phyloP scores from a whole-genome alignment of 2,329 filamentous ascomycete genomes.

The Paradendryphiella salina region DNA sequence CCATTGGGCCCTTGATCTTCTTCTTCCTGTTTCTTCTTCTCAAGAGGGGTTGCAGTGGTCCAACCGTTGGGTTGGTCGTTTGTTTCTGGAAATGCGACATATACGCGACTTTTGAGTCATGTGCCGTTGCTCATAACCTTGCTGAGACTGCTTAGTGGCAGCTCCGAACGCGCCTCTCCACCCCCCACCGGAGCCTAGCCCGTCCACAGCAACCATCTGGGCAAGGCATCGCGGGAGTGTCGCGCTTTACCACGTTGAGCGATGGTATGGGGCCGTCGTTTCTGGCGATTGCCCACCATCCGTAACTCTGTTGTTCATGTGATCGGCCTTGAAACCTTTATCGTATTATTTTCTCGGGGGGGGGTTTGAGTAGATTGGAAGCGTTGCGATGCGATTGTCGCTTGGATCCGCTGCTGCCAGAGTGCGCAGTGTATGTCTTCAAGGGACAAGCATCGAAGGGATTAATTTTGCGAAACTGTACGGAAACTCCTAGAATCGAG shows the following conservation, averaged over 20 bases:
- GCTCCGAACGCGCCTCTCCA: not conserved
- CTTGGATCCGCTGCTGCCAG: too few relatives aligned
- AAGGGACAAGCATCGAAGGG: too few relatives aligned
- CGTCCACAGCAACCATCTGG: not conserved
- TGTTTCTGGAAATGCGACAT: not conserved
- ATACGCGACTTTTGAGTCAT: not conserved
- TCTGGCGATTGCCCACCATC: too few relatives aligned
- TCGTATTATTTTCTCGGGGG: too few relatives aligned
- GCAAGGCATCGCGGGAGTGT: not conserved
- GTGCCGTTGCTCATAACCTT: slow-evolving; percentile 4
- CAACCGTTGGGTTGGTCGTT: slow-evolving; percentile 17
- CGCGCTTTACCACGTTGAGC: not conserved
- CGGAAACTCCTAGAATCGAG: too few relatives aligned
- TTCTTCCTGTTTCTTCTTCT: too few relatives aligned
- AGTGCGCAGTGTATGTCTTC: too few relatives aligned
- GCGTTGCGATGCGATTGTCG: too few relatives aligned
- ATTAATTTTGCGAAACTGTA: too few relatives aligned
- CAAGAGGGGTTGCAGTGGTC: not conserved
- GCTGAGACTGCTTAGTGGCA: slow-evolving; percentile 4
- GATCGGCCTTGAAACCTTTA: too few relatives aligned
- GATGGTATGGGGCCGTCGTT: not conserved
- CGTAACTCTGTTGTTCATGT: too few relatives aligned
- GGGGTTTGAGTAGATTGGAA: too few relatives aligned
- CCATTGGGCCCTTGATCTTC: slow-evolving; percentile 23
- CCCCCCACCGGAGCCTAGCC: not conserved